Conservation (phyloP, 1,284 basidiomycete species). For the Naganishia sp. region DNA sequence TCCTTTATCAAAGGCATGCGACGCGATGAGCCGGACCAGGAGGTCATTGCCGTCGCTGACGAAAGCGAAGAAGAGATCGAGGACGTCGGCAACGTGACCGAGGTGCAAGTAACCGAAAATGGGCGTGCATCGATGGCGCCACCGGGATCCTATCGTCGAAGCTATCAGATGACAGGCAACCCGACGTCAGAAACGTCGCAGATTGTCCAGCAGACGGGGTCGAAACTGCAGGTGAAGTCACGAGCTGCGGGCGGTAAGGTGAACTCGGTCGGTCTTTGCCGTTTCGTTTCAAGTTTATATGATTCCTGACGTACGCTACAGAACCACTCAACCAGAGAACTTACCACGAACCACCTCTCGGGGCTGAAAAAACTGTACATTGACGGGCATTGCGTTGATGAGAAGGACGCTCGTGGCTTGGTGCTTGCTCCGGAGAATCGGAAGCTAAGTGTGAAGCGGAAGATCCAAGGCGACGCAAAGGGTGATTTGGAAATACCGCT, state of each 20-base stretch:
- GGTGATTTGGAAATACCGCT: slow-evolving; percentile 1
- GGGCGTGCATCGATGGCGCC: too few relatives aligned
- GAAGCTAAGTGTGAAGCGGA: neutral
- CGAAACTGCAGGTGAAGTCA: too few relatives aligned
- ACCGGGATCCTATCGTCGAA: too few relatives aligned
- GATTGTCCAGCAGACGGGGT: too few relatives aligned
- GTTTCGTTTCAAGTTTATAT: too few relatives aligned
- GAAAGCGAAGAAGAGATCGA: slow-evolving; percentile 4
- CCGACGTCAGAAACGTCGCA: too few relatives aligned
- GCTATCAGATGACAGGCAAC: too few relatives aligned
- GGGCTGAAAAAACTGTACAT: neutral
- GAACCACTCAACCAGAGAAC: neutral
- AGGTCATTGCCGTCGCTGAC: neutral
- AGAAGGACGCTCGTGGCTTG: neutral
- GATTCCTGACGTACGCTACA: neutral
- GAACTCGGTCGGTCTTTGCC: too few relatives aligned
- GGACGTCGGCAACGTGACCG: neutral
- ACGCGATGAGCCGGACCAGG: too few relatives aligned
- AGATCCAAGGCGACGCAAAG: neutral
- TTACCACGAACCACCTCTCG: neutral
- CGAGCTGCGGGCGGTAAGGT: too few relatives aligned
- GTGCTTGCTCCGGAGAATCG: neutral
- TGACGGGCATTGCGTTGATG: neutral
- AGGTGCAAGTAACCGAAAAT: too few relatives aligned
- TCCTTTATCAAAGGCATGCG: neutral